Base-by-base conservation (phyloP, 352 stramenopile species). In the Globisporangium radiosum region DNA sequence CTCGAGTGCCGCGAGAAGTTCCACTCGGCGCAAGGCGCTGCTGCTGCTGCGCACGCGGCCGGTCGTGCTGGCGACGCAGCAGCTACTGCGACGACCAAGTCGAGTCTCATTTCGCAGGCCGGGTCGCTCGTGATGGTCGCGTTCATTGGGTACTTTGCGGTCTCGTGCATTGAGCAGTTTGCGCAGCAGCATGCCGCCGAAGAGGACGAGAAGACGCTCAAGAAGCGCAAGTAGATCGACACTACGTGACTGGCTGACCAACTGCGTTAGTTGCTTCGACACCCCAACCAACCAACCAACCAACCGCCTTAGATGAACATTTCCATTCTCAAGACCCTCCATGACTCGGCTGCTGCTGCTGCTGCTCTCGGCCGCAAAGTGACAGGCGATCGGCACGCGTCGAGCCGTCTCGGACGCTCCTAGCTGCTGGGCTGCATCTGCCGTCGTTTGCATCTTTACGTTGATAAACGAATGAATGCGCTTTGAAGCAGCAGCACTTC, bases 101-200 rank as follows among this genome's bases (percentile, higher is more conserved):
- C 75, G 47, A 89, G 78, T 47, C 54, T 92, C 14, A 87, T 95
- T 33, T 95, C 86, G 40, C 78, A 95, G 62, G 43, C 84, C 40
- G 86, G 86, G 50, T 92, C 82, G 53, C 60, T 72, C 56, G 71
- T 95, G 50, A 95, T 95, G 86, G 80, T 96, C 47, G 66, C 70
- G 39, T 94, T 96, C 62, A 96, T 96, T 49, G 78, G 62, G 17
- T 96, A 92, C 75, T 96, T 96, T 66, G 85, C 88, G 6, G 75
- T 95, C 54, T 95, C 84, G 70, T 95, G 87, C 69, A 88, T 96
- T 55, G 86, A 94, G 69, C 84, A 96, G 66, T 94, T 96, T 60
- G 87, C 88, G 37, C 88, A 96, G 69, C 86, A 95, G 62, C 87
- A 95, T 62, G 85, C 84, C 1, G 87, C 87, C 47, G 82, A 93